Evolutionary conservation across 805 yeast genomes (phyloP), one percentile per base, ranked within the genome.

Genomic region (Kodamaea jinghongensis): DNA sequence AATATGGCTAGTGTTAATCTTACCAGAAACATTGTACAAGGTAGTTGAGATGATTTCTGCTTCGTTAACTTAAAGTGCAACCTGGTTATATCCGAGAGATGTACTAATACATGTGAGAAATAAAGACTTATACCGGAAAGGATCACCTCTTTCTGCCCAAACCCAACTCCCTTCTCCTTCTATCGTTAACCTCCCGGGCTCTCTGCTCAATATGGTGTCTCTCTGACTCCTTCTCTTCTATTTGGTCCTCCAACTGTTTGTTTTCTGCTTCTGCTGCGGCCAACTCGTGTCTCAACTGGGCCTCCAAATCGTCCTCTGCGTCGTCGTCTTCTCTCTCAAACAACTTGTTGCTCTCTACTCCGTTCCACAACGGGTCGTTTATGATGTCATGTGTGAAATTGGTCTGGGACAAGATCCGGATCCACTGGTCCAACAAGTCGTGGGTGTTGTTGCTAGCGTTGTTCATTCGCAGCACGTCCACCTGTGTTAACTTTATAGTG

Each of bases 351-450:
- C 36, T 38, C 23, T 17, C 42, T 12, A 38, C 22, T 6, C 73
- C 74, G 36, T 62, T 57, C 70, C 78, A 65, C 35, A 62, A 62
- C 6, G 61, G 49, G 39, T 73, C 71, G 38, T 65, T 64, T 46
- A 79, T 61, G 13, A 77, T 54, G 7, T 71, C 68, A 17, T 69
- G 63, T 3, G 81, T 74, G 50, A 78, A 76, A 26, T 74, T 73
- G 15, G 83, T 75, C 50, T 81, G 85, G 11, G 83, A 78, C 14
- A 81, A 67, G 35, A 81, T 79, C 45, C 73, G 67, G 38, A 76
- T 71, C 85, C 85, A 81, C 15, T 78, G 68, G 41, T 76, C 81
- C 16, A 81, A 56, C 17, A 81, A 60, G 17, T 64, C 63, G 39
- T 75, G 69, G 0, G 81, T 71, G 22, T 71, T 69, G 28, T 65